Base-by-base conservation (phyloP, 352 stramenopile species). In the Plasmopara muralis region DNA sequence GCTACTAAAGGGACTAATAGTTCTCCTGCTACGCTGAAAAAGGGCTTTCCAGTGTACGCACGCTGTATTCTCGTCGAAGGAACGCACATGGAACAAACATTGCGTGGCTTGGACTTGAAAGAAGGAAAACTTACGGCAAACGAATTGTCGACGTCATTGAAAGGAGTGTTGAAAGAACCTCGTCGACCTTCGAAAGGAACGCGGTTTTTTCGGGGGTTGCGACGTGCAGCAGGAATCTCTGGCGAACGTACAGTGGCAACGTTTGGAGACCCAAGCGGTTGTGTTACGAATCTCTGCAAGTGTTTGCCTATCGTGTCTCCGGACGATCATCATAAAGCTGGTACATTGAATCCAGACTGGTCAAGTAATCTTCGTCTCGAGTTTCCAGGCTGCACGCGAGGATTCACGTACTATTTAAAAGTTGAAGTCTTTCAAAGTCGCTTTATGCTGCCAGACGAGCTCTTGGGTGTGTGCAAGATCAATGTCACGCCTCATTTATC, bases 401-500 rank as follows among this genome's bases (percentile, higher is more conserved):
- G 82, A 0, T 85, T 84, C 44, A 80, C 80, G 9, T 92, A 89
- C 35, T 88, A 80, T 31, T 40, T 92, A 14, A 89, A 87, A 43
- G 68, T 89, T 4, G 82, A 92, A 54, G 74, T 89, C 0, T 92
- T 89, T 43, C 82, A 92, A 42, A 92, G 78, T 65, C 77, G 78
- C 6, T 92, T 92, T 44, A 89, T 92, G 79, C 62, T 89, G 5
- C 63, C 69, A 1, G 82, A 93, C 52, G 79, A 85, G 44, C 50
- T 93, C 10, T 56, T 93, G 43, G 82, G 82, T 15, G 82, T 93
- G 0, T 93, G 79, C 47, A 89, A 87, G 53, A 87, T 93, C 61
- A 93, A 93, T 46, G 62, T 93, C 16, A 89, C 74, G n/a, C 79
- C 82, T n/a, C 78, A 92, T 50, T 46, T 92, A 12, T 85, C 78